Evolutionary conservation across 768 basidiomycete species (phyloP), one percentile per base, ranked within the genome.

Genomic region (Mycena epipterygia): DNA sequence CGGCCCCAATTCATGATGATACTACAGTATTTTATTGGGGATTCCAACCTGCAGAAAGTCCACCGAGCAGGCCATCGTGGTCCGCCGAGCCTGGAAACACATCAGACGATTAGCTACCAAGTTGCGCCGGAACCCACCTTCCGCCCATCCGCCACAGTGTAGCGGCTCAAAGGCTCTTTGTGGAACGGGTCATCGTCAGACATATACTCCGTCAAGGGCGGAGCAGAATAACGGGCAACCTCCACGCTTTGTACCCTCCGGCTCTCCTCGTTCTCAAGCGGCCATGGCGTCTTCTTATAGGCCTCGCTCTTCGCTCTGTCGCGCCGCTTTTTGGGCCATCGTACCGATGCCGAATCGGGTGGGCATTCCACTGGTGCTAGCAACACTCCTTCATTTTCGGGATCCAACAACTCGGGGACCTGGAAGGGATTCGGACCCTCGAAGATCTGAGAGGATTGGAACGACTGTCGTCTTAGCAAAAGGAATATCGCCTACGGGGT

Each of bases 351-450:
- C 16, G 49, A 29, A n/a, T 67, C 57, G n/a, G 44, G 53, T 5
- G 11, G 29, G 44, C 5, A 11, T 66, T 60, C 56, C 16, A 48
- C 35, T 17, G 65, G 44, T 16, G 35, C 23, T 33, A 37, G 27
- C 30, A 68, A 19, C 13, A 68, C 71, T 23, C 64, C 67, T 12
- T 69, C 67, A 25, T 69, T 69, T 1, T 69, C 67, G 12, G 71
- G 71, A 33, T 73, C 67, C 25, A 69, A 23, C 21, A 68, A 27
- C 44, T 65, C 71, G 1, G 65, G 44, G 44, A 44, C 42, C 27
- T 68, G n/a, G n/a, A 61, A 73, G 13, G 72, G 72, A 57, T 73
- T 73, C 11, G 63, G 67, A 13, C 72, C 72, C 23, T 69, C 72
- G 33, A 56, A 73, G 1, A 41, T 65, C 72, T 73, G 52, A 16